A percentile compares a stretch with the other conserved stretches of the same genome.
phyloP scores from a whole-genome alignment of 306 rosid species.

The Cicer pinnatifidum region DNA sequence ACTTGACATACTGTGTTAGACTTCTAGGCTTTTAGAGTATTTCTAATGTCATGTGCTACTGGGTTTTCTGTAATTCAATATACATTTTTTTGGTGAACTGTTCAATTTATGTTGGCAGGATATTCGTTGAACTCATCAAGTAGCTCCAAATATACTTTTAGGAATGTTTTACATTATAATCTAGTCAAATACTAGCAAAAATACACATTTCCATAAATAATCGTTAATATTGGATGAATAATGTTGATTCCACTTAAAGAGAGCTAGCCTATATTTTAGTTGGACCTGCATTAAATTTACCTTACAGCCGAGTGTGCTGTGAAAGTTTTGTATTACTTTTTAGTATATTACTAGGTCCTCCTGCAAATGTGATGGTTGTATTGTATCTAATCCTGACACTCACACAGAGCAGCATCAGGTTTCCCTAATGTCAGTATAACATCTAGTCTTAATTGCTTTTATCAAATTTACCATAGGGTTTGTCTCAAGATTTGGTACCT shows the following conservation, averaged over 20 bases:
- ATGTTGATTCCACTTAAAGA: too few relatives aligned
- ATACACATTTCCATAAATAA: too few relatives aligned
- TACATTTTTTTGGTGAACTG: too few relatives aligned
- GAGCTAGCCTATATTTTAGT: too few relatives aligned
- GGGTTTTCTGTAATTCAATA: not conserved
- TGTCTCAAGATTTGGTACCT: conserved; percentile 56
- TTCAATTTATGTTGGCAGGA: conserved; percentile 1
- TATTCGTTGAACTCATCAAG: conserved; percentile 26
- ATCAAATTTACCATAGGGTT: conserved; percentile 54
- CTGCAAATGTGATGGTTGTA: not conserved
- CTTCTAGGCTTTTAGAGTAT: not conserved
- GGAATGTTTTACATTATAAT: too few relatives aligned
- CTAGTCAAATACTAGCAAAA: too few relatives aligned
- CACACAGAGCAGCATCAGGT: not conserved
- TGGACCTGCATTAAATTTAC: too few relatives aligned
- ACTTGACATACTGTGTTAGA: not conserved
- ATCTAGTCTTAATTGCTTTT: conserved; percentile 12
- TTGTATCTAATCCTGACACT: conserved; percentile 9
- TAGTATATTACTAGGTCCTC: too few relatives aligned
- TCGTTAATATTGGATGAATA: too few relatives aligned
- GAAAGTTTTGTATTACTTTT: too few relatives aligned
- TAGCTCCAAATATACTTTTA: not conserved
- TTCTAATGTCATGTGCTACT: not conserved
- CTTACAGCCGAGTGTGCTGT: too few relatives aligned
- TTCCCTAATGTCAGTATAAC: conserved; percentile 21